Evolutionary conservation across 768 basidiomycete genomes (phyloP), one percentile per base, ranked within the genome.

Genomic region (Tricholoma sp.): DNA sequence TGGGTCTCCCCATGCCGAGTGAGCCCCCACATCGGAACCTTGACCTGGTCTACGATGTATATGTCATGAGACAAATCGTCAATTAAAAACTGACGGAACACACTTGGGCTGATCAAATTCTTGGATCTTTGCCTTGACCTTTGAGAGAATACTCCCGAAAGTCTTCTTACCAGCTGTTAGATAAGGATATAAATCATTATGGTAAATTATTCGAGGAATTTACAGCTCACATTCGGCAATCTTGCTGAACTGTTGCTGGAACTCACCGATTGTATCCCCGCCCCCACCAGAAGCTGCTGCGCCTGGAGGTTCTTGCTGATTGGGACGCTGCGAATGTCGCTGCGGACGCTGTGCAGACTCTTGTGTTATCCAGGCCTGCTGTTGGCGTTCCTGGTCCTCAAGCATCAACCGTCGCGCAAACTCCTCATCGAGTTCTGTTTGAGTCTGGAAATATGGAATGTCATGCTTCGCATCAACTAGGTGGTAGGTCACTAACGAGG

Each of bases 111-210:
- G 82, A 37, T 92, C 90, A 59, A 83, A 84, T 63, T 92, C 91
- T 64, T 88, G 86, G 57, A 92, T 83, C 79, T 92, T 93, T 5
- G 89, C 84, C 66, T 84, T 91, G 49, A 91, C 88, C 68, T 88
- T 92, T 32, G 83, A 83, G 39, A 92, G 77, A 24, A 93, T 68
- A 8, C 74, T 79, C 49, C 79, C 84, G 69, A 93, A 81, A 0
- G 90, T 92, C 71, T 85, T 88, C 74, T 89, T 91, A 3, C 91
- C 89, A 54, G 79, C 87, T 89, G 57, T 9, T 52, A 21, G 8
- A 37, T 0, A 34, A 16, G 14, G n/a, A 19, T 24, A 53, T 29
- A 29, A 22, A 51, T 50, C 45, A 32, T 14, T 50, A 52, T 24
- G 39, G n/a, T 8, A 18, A 24, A 3, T 11, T 27, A 9, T 27